A percentile compares a stretch with the other conserved stretches of the same genome.
Conservation (phyloP, 352 stramenopile species). For the Globisporangium takayamanum region DNA sequence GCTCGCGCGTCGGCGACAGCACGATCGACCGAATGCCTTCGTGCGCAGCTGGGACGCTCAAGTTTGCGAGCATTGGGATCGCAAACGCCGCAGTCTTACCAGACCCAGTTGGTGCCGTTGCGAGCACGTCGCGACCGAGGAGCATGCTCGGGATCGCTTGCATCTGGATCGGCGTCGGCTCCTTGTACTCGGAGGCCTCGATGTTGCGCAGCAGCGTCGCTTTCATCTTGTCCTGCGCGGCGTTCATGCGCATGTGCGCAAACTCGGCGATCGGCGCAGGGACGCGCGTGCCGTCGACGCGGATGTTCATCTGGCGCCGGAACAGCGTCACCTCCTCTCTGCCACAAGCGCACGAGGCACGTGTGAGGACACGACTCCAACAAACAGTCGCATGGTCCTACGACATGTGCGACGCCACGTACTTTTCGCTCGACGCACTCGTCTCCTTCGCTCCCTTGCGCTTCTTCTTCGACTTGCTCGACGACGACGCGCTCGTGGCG, state of each 20-base stretch:
- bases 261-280: slow-evolving; percentile 76
- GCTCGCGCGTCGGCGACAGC: slow-evolving; percentile 95
- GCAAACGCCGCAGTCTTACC: slow-evolving; percentile 98
- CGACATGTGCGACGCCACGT: background rate
- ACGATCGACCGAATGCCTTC: slow-evolving; percentile 90
- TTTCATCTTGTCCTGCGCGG: slow-evolving; percentile 42
- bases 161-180: slow-evolving; percentile 99
- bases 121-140: slow-evolving; percentile 91
- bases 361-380: too few relatives aligned
- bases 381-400: too few relatives aligned
- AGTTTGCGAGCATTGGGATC: slow-evolving; percentile 89
- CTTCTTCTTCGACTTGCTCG: slow-evolving; percentile 14
- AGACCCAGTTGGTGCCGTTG: slow-evolving; percentile 94
- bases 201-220: slow-evolving; percentile 74
- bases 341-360: background rate
- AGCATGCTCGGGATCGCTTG: slow-evolving; percentile 90
- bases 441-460: slow-evolving; percentile 14
- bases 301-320: slow-evolving; percentile 77
- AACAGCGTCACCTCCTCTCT: slow-evolving; percentile 57
- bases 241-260: slow-evolving; percentile 52
- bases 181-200: slow-evolving; percentile 92
- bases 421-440: slow-evolving; percentile 27
- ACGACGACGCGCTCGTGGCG: slow-evolving; percentile 7
- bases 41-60: slow-evolving; percentile 37
- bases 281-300: slow-evolving; percentile 54